phyloP scores from a whole-genome alignment of 2,329 filamentous ascomycete species.

The Fusarium papillatum region DNA sequence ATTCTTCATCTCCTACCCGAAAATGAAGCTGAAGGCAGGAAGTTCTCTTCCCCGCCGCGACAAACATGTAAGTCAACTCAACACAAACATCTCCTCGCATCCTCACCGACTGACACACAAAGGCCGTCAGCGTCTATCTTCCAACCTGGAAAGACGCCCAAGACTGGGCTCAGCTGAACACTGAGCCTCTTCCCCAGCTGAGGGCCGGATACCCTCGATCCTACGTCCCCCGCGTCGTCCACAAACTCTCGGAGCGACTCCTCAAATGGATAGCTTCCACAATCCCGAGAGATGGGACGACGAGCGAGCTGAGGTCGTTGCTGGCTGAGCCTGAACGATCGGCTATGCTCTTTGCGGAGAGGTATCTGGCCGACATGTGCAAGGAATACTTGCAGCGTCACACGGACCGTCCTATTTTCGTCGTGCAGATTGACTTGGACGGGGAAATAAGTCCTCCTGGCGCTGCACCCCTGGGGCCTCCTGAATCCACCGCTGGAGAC shows the following conservation, averaged over 20 bases:
- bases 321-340: not conserved
- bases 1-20: not conserved
- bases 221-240: constrained; percentile 41
- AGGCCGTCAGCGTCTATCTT: constrained; percentile 49
- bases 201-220: constrained; percentile 47
- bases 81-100: not conserved
- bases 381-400: constrained; percentile 31
- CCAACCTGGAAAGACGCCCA: constrained; percentile 45
- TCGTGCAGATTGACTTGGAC: constrained; percentile 26
- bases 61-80: constrained; percentile 39
- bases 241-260: constrained; percentile 32
- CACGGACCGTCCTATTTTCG: not conserved
- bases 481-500: not conserved
- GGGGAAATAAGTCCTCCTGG: constrained; percentile 9
- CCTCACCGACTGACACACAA: not conserved
- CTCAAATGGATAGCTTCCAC: constrained; percentile 28
- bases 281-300: not conserved
- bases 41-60: constrained; percentile 43
- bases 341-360: constrained; percentile 31
- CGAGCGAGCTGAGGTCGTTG: not conserved
- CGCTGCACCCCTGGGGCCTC: not conserved
- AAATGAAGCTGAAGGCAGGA: constrained; percentile 30
- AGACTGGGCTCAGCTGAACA: constrained; percentile 41
- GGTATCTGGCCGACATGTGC: constrained; percentile 27
- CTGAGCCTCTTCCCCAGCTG: constrained; percentile 33